Conservation (phyloP, 2,329 filamentous ascomycete genomes). For the Alternaria brassicicola region DNA sequence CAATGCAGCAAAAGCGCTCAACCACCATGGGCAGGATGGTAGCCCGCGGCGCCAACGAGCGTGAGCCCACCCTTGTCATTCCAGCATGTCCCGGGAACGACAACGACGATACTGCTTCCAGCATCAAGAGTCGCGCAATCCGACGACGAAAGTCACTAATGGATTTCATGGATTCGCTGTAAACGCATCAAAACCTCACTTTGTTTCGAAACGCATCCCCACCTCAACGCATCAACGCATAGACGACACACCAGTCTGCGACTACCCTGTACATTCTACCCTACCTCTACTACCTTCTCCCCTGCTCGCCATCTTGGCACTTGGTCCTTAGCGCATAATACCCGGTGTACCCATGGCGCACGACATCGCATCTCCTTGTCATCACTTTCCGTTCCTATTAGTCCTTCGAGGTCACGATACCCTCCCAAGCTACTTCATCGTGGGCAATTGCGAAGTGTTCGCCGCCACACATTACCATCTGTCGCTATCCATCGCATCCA, state of each 20-base stretch:
- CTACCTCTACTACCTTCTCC: not conserved
- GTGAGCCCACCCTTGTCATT: slow-evolving; percentile 42
- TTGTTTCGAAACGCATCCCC: slow-evolving; percentile 24
- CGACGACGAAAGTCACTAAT: slow-evolving; percentile 48
- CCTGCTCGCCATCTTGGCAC: not conserved
- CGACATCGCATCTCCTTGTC: slow-evolving; percentile 1
- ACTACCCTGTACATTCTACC: slow-evolving; percentile 9
- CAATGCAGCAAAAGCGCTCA: slow-evolving; percentile 23
- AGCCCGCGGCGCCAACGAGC: slow-evolving; percentile 45
- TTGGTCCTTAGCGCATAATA: slow-evolving; percentile 14
- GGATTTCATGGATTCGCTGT: slow-evolving; percentile 39
- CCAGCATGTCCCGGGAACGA: slow-evolving; percentile 40
- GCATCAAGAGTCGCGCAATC: slow-evolving; percentile 36
- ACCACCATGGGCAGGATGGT: slow-evolving; percentile 34
- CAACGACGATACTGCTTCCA: slow-evolving; percentile 20
- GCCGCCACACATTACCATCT: slow-evolving; percentile 15
- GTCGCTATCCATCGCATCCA: slow-evolving; percentile 26
- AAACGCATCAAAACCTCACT: slow-evolving; percentile 11
- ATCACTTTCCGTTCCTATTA: not conserved
- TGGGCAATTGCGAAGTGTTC: slow-evolving; percentile 20
- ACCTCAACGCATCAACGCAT: slow-evolving; percentile 19
- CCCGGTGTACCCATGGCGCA: slow-evolving; percentile 18
- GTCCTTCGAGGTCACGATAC: slow-evolving; percentile 16
- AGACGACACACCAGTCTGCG: slow-evolving; percentile 3
- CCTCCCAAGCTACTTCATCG: slow-evolving; percentile 1